Evolutionary conservation across 345 rosid species (phyloP), one percentile per base, ranked within the genome.

Genomic region (Murraya koenigii): DNA sequence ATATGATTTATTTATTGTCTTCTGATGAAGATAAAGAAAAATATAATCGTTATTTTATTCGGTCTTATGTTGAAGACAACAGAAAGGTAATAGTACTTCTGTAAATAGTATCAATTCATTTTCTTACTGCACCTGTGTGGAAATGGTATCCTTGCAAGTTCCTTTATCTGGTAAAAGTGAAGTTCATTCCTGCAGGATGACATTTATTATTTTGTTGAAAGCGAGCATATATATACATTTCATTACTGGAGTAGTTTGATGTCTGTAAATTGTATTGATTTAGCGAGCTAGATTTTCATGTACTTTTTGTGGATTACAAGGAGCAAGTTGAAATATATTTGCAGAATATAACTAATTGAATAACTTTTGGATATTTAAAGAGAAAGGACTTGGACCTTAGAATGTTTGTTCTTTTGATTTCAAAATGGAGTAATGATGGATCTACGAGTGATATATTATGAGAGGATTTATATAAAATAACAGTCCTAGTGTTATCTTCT

Each of bases 1-100:
- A 93, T 82, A 90, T 91, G 93, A 85, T 93, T 76, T 65, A 83
- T 77, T 19, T 32, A 66, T 81, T 91, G 52, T 88, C 88, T 71
- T 81, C 93, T 66, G 78, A 66, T 71, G 93, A 89, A 80, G 94
- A 87, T 71, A 86, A 66, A 69, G 78, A 82, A 70, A 93, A 90
- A 76, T 91, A 91, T 71, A 70, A 72, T 1, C 83, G 86, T 69
- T 93, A 93, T 82, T 88, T 91, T 60, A 74, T 86, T 54, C 86
- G 98, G 74, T 93, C 98, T 38, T 93, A 89, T 25, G 84, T 93
- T 82, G 98, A 93, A 83, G 91, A 89, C 83, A 91, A 88, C 78
- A 88, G 90, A 77, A 91, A 85, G 92, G 97, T 90, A 83, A 83
- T 25, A 19, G 30, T 55, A 7, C 32, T 65, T 75, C 7, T 5